Evolutionary conservation across 2,329 filamentous ascomycete genomes (phyloP).

Genomic region (Fusarium veterinarium): DNA sequence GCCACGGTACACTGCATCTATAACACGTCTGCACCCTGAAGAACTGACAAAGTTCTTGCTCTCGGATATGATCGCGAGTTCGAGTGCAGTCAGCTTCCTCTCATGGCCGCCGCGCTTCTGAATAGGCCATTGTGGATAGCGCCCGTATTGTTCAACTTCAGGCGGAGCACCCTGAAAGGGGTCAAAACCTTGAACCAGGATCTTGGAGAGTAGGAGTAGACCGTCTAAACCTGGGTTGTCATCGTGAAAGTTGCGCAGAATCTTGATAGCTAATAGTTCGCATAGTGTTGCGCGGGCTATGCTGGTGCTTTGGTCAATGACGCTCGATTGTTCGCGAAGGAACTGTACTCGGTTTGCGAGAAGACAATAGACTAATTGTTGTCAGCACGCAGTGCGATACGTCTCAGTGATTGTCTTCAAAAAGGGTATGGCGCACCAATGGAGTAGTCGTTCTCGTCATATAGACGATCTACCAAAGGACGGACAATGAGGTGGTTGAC

Average conservation of each 20-base stretch:
- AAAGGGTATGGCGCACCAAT: not conserved
- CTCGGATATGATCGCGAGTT: constrained; percentile 78
- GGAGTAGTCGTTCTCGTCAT: constrained; percentile 4
- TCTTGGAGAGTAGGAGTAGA: constrained; percentile 71
- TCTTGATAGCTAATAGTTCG: constrained; percentile 73
- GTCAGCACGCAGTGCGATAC: not conserved
- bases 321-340: constrained; percentile 71
- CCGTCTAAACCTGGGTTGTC: constrained; percentile 70
- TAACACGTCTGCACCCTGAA: constrained; percentile 73
- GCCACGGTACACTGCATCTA: constrained; percentile 75
- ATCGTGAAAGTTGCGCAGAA: constrained; percentile 74
- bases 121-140: constrained; percentile 53
- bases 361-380: constrained; percentile 70
- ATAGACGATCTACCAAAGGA: not conserved
- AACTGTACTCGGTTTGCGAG: constrained; percentile 78
- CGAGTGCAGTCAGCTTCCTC: constrained; percentile 72
- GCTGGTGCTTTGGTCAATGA: constrained; percentile 75
- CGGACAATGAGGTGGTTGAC: constrained; percentile 15
- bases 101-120: constrained; percentile 55
- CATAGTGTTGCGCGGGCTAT: constrained; percentile 74
- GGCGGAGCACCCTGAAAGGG: constrained; percentile 75
- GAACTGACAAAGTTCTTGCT: constrained; percentile 74
- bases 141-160: constrained; percentile 62
- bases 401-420: not conserved
- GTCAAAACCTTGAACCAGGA: constrained; percentile 76